Evolutionary conservation across 306 rosid genomes (phyloP), one percentile per base, ranked within the genome.

Genomic region (Rosa persica): DNA sequence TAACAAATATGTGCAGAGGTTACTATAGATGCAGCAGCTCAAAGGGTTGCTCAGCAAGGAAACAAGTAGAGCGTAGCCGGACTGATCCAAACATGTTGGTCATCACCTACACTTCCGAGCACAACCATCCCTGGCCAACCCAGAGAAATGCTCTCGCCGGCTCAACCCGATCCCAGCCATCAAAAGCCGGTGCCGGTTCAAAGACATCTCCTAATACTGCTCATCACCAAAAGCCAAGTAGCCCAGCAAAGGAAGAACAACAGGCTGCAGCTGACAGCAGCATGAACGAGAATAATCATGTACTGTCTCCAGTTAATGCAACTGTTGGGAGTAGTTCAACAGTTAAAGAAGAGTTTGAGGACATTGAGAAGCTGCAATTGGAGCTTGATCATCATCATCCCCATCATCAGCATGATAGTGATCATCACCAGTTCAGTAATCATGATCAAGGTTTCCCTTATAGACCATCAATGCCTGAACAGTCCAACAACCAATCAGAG

Each of bases 71-170:
- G 81, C 83, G 98, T 27, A 92, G 97, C 83, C 87, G 98, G 25
- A 88, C 93, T 27, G 96, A 94, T 48, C 97, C 98, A 74, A 94
- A 92, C 89, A 90, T 94, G 98, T 82, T 94, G 80, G 98, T 94
- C 23, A 92, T 94, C 17, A 94, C 98, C 6, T 94, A 94, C 87
- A 94, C 96, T 15, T 94, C 98, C 19, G 98, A 94, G 81, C 98
- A 94, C 88, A 94, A 94, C 69, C 98, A 94, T 87, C 94, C 98
- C 69, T 94, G 97, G 98, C 98, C 98, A 25, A 94, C 98, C 49
- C 98, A 94, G 73, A 87, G 96, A 68, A 94, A 94, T 51, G 98
- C 96, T 23, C 89, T 94, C 7, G 98, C 98, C 10, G 98, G 98
- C 49, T 93, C 97, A 16, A 86, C 93, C 9, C 70, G 98, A 12